Conservation (phyloP, 805 yeast genomes). For the Saccharomycodes ludwigii region DNA sequence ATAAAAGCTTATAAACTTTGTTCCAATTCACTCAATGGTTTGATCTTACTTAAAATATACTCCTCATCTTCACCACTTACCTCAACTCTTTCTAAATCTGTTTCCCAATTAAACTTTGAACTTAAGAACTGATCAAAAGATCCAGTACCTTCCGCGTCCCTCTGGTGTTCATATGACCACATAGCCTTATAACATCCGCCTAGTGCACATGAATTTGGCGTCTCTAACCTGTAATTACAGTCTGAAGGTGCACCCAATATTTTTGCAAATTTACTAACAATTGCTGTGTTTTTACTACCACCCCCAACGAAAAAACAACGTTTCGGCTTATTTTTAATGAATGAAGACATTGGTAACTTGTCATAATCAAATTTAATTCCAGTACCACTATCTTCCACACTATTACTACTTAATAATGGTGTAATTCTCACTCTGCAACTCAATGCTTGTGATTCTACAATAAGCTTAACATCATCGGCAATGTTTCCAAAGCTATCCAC, state of each 20-base stretch:
- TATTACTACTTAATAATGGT: slow-evolving; percentile 46
- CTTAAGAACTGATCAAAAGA: slow-evolving; percentile 34
- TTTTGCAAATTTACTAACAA: slow-evolving; percentile 55
- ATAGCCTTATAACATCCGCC: slow-evolving; percentile 84
- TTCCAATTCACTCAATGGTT: slow-evolving; percentile 22
- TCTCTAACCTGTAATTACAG: slow-evolving; percentile 46
- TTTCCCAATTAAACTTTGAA: slow-evolving; percentile 35
- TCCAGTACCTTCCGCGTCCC: slow-evolving; percentile 8
- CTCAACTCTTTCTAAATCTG: slow-evolving; percentile 19
- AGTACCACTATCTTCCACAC: slow-evolving; percentile 5
- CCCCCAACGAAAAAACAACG: slow-evolving; percentile 81
- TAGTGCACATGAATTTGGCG: slow-evolving; percentile 82
- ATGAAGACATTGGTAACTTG: slow-evolving; percentile 13
- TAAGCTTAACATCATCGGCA: slow-evolving; percentile 59
- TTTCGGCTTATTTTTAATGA: slow-evolving; percentile 39
- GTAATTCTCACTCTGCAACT: slow-evolving; percentile 73
- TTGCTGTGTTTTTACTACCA: slow-evolving; percentile 58
- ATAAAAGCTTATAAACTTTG: slow-evolving; percentile 9
- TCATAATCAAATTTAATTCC: slow-evolving; percentile 25
- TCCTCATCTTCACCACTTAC: slow-evolving; percentile 19
- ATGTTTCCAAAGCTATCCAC: slow-evolving; percentile 31
- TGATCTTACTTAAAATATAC: slow-evolving; percentile 18
- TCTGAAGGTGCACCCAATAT: slow-evolving; percentile 38
- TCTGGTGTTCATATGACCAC: slow-evolving; percentile 43
- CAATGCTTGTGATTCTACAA: slow-evolving; percentile 78